Conservation (phyloP, 768 basidiomycete species). For the Daedaleopsis nitida region DNA sequence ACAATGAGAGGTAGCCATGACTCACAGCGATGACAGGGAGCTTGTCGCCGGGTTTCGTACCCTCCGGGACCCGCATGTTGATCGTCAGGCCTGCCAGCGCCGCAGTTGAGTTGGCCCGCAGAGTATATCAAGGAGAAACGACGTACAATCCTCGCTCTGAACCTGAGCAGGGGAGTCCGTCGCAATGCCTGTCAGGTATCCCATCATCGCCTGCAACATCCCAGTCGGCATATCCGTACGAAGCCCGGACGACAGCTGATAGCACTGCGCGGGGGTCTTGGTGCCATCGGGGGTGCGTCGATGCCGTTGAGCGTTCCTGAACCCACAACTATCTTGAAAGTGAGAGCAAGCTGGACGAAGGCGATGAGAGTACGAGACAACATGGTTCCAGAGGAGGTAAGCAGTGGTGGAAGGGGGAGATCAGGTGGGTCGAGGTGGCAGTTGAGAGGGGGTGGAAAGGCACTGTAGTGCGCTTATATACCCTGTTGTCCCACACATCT, state of each 20-base stretch:
- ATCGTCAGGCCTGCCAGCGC: conserved; percentile 44
- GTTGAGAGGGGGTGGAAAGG: too few relatives aligned
- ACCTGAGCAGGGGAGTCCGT: conserved; percentile 21
- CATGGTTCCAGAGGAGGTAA: not conserved
- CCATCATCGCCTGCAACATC: conserved; percentile 44
- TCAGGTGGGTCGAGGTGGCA: too few relatives aligned
- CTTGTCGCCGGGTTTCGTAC: conserved; percentile 30
- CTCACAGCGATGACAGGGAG: conserved; percentile 58
- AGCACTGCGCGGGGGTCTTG: conserved; percentile 24
- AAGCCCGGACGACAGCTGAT: conserved; percentile 16
- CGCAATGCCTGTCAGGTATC: conserved; percentile 23
- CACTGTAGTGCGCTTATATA: too few relatives aligned
- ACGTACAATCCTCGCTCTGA: conserved; percentile 6
- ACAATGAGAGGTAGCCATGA: conserved; percentile 2
- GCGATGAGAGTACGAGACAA: not conserved
- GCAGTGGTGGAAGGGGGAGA: too few relatives aligned
- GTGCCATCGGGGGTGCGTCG: not conserved
- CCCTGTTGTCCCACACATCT: too few relatives aligned
- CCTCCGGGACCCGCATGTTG: conserved; percentile 41
- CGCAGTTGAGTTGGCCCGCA: not conserved
- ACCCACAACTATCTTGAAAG: not conserved
- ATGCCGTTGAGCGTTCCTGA: not conserved
- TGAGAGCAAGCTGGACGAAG: not conserved
- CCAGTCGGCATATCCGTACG: conserved; percentile 38
- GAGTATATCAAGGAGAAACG: not conserved